These are phyloP conservation scores for Aspergillus sclerotioniger DNA, from an alignment of 495 filamentous ascomycete genomes.

Conservation along the genomic window DNA sequence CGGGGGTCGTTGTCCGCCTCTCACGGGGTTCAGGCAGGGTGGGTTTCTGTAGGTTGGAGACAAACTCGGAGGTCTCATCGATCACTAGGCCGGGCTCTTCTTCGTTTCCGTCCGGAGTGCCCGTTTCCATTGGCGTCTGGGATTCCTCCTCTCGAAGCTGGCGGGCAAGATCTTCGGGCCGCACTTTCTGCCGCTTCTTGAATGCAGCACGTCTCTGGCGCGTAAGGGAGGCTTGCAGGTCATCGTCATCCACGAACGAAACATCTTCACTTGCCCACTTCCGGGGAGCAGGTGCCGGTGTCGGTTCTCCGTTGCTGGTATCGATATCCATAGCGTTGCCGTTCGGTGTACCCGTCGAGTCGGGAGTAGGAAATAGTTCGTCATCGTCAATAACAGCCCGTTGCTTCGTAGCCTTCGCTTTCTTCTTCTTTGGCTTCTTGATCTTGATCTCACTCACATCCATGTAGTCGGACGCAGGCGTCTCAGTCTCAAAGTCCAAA, in stretches of 20 bases:
- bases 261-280: constrained; percentile 65
- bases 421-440: constrained; percentile 93
- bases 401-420: constrained; percentile 71
- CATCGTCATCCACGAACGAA: constrained; percentile 86
- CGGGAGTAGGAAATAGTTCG: constrained; percentile 56
- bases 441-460: constrained; percentile 82
- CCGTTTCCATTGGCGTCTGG: constrained; percentile 51
- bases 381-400: constrained; percentile 72
- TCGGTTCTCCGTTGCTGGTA: constrained; percentile 36
- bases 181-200: constrained; percentile 82
- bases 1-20: constrained; percentile 43
- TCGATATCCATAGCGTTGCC: constrained; percentile 77
- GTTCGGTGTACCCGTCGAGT: constrained; percentile 38
- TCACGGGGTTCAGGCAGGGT: constrained; percentile 59
- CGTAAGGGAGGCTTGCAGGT: constrained; percentile 82
- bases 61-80: constrained; percentile 93
- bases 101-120: constrained; percentile 43
- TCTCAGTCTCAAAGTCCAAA: constrained; percentile 67
- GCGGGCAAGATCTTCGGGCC: constrained; percentile 81
- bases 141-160: constrained; percentile 75
- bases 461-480: constrained; percentile 78
- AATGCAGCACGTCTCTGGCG: constrained; percentile 75
- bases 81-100: constrained; percentile 78
- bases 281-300: constrained; percentile 39
- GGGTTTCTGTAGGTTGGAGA: constrained; percentile 74